Evolutionary conservation across 2,329 filamentous ascomycete species (phyloP), one percentile per base, ranked within the genome.

Genomic region (Dichotomopilus funicola): DNA sequence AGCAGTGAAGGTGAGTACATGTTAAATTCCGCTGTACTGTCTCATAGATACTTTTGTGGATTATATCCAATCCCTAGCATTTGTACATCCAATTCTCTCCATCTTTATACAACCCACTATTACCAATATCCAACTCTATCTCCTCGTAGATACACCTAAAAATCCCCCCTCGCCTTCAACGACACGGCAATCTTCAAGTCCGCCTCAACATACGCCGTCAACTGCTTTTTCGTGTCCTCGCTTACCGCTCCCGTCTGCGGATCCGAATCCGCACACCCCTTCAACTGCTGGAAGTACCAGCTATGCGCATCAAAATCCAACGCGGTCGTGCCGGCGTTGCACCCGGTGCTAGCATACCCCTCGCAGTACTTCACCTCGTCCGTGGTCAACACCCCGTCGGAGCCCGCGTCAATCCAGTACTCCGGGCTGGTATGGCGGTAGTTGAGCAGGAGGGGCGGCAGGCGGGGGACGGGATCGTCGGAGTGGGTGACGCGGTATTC

Each of bases 401-500:
- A 51, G 12, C 73, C 73, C 36, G 63, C 65, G 6, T 72, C 66
- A 38, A 87, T 72, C 77, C 81, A 89, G 71, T 83, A 88, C 73
- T 90, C 87, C 1, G 86, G 85, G 12, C 75, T 80, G n/a, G 81
- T 79, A 68, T 89, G 87, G 41, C 78, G 72, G 72, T 83, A 90
- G 37, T 79, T 79, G 51, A 86, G 67, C 46, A 79, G 51, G 55
- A 81, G 70, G 9, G 84, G 80, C 1, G 87, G 86, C 40, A 91
- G 74, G 44, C 82, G 78, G 0, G 87, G 84, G 1, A 90, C 80
- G 0, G 85, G 82, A 67, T 91, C 88, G 62, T 79, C 72, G 43
- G 70, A 70, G 70, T 90, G 86, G 1, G 87, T 89, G 51, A 88
- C 73, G 59, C 87, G 82, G 71, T 76, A 85, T 60, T 81, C 78